Base-by-base conservation (phyloP, 768 basidiomycete species). In the Amanita phalloides region DNA sequence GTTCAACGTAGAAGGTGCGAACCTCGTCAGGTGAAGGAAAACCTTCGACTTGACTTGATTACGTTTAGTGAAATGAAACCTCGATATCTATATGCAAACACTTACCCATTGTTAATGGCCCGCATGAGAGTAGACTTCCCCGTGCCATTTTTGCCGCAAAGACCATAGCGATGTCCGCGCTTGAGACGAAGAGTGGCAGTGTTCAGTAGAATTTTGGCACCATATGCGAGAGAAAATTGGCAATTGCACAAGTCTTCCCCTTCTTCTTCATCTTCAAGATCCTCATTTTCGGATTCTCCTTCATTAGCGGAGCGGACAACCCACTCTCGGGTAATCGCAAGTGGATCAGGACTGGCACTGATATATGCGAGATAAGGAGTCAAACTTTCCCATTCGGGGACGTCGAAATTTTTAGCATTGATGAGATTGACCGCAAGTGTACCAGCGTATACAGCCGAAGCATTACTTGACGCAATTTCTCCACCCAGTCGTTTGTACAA, bases 201-300 rank as follows among this genome's bases (percentile, higher is more conserved):
- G 75, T 97, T 96, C 65, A 97, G 83, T 65, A 97, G 70, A 62
- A 97, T 96, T 78, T 96, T 96, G 64, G 94, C 94, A 85, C 94
- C 94, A 67, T 97, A 97, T 48, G 94, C 94, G 49, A 97, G 81
- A 50, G 94, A 96, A 82, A 97, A 97, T 66, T 95, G 91, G 77
- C 92, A 95, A 78, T 96, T 93, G 78, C 93, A 95, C 60, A 99
- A 80, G 64, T 96, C 94, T 73, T 99, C 96, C 60, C 94, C 94
- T 71, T 94, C 92, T 69, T 97, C 94, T 65, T 95, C 94, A 59
- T 97, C 94, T 13, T 92, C 92, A 42, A 66, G 68, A 47, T 74
- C 84, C 14, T 79, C 81, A 0, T 68, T 78, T 1, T 86, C 86
- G 2, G 82, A 87, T 35, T 72, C 74, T 51, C 78, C 85, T 55